A percentile compares a stretch with the other conserved stretches of the same genome.
phyloP scores from a whole-genome alignment of 2,329 filamentous ascomycete species.

The Fusarium mexicanum region DNA sequence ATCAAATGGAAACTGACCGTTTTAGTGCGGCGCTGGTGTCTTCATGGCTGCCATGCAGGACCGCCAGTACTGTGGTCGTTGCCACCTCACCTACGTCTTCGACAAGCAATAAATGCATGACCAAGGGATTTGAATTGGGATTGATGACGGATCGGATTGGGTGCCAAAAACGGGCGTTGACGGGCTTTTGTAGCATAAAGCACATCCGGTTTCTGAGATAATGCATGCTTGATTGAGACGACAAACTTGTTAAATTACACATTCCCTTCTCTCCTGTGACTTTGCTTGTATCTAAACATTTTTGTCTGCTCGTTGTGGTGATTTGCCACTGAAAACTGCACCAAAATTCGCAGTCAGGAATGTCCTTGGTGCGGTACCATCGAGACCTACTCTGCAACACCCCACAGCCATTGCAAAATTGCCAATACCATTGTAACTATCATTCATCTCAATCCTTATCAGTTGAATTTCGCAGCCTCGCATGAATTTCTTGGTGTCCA shows the following conservation, averaged over 20 bases:
- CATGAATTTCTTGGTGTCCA: conserved; percentile 31
- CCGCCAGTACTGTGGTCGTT: conserved; percentile 92
- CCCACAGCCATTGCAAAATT: background rate
- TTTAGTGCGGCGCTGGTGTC: conserved; percentile 97
- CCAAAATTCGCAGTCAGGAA: background rate
- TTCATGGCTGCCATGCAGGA: conserved; percentile 99
- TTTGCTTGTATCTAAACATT: background rate
- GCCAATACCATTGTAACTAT: background rate
- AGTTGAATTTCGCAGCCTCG: conserved; percentile 37
- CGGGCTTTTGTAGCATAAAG: conserved; percentile 53
- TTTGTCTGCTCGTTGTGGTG: background rate
- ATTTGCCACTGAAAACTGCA: background rate
- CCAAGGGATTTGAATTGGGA: conserved; percentile 42
- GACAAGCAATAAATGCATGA: conserved; percentile 67
- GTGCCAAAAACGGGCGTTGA: conserved; percentile 53
- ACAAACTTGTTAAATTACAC: conserved; percentile 32
- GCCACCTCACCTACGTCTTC: conserved; percentile 79
- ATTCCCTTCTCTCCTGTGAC: background rate
- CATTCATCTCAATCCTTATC: background rate
- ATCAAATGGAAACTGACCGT: conserved; percentile 38
- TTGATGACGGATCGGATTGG: conserved; percentile 46
- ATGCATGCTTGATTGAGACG: conserved; percentile 52
- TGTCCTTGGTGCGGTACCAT: background rate
- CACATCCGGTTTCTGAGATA: conserved; percentile 52
- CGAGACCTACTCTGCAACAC: rapidly evolving